Evolutionary conservation across 306 rosid species (phyloP), one percentile per base, ranked within the genome.

Genomic region (Echinosophora koreensis): DNA sequence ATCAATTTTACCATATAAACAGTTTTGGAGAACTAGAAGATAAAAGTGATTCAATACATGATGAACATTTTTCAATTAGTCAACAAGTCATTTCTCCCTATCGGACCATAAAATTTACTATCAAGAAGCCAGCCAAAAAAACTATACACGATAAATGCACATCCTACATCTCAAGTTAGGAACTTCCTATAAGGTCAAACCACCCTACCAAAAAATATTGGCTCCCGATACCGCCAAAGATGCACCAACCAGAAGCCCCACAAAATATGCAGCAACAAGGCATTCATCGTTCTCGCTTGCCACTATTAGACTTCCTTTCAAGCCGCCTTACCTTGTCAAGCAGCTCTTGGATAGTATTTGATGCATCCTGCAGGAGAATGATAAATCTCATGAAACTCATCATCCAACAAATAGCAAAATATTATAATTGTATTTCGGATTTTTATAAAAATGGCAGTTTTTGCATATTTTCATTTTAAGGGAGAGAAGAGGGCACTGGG

Each of bases 261-360:
- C 14, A 17, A 12, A 32, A 35, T 63, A 82, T 56, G 74, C 37
- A 35, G 42, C 13, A 37, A 14, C 30, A 22, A n/a, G 6, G 60
- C 59, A 14, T 54, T 73, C 81, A 62, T 10, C 69, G 55, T 6
- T 55, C 70, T 16, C 35, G 12, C 57, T 63, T 81, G 83, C 68
- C 41, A n/a, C 69, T 39, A 62, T 77, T 65, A 64, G 70, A 66
- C 67, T 67, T 74, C 86, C 78, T 87, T 71, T 92, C 97, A 38
- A 92, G 86, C 37, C 63, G 28, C 71, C 74, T 75, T 37, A 92
- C 73, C 80, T 88, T 92, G 50, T 89, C 94, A 17, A 83, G 86
- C 81, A 95, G 82, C 74, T 88, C 97, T 50, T 89, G 79, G 61
- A 95, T 89, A 50, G 93, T 89, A 78, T 69, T 77, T 27, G 97